Percentiles rank a stretch among this genome's conserved stretches.
phyloP scores from a whole-genome alignment of 495 filamentous ascomycete genomes.

The Delitschia confertaspora region DNA sequence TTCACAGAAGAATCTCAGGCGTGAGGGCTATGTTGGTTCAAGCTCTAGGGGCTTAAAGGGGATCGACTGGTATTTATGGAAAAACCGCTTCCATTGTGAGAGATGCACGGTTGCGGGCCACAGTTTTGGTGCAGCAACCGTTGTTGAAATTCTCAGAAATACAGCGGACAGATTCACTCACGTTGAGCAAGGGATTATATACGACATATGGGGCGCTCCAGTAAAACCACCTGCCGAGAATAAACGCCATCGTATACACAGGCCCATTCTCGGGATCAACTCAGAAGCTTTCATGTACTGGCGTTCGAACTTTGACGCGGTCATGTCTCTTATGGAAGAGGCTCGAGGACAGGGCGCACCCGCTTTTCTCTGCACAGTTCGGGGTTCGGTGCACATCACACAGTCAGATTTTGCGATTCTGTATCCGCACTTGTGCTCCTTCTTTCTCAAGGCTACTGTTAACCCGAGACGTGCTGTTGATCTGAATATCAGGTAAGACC shows the following conservation, averaged over 20 bases:
- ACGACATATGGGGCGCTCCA: conserved; percentile 48
- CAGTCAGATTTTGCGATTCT: conserved; percentile 53
- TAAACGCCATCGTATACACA: conserved; percentile 36
- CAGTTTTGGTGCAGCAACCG: conserved; percentile 37
- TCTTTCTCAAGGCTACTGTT: conserved; percentile 49
- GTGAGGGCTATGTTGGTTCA: conserved; percentile 43
- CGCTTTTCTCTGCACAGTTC: conserved; percentile 51
- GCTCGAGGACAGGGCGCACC: conserved; percentile 40
- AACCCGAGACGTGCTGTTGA: conserved; percentile 48
- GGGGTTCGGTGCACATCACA: conserved; percentile 49
- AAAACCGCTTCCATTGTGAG: conserved; percentile 29
- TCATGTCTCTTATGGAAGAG: conserved; percentile 44
- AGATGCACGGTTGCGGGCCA: conserved; percentile 34
- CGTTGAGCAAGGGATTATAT: conserved; percentile 49
- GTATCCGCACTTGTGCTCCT: conserved; percentile 46
- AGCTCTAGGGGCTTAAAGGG: conserved; percentile 43
- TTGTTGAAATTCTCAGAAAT: conserved; percentile 38
- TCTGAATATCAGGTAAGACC: conserved; percentile 41
- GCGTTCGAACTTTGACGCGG: conserved; percentile 46
- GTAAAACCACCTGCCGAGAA: conserved; percentile 29
- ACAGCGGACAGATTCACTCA: conserved; percentile 41
- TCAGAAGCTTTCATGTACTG: conserved; percentile 56
- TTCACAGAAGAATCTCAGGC: conserved; percentile 40
- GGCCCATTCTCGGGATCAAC: conserved; percentile 49
- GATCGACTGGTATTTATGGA: conserved; percentile 37